Evolutionary conservation across 1,284 basidiomycete species (phyloP).

Genomic region (Bjerkandera adusta): DNA sequence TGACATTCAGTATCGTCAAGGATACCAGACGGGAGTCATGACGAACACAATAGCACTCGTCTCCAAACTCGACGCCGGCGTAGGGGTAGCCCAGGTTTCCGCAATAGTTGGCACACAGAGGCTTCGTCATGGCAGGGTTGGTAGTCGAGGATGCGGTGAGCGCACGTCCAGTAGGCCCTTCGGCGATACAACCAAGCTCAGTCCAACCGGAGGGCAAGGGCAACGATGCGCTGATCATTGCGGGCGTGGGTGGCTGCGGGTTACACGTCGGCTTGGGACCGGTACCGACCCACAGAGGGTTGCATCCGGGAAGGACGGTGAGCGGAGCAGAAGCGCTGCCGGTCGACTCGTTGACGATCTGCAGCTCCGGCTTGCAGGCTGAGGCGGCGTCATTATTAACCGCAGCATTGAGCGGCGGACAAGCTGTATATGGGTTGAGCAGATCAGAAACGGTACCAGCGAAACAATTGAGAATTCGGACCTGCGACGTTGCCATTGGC

Average conservation of each 20-base stretch:
- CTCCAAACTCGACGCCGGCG: conserved; percentile 13
- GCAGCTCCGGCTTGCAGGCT: conserved; percentile 11
- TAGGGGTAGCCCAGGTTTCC: conserved; percentile 5
- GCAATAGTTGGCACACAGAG: conserved; percentile 12
- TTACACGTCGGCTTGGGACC: conserved; percentile 17
- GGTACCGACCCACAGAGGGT: conserved; percentile 13
- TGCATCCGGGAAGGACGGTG: conserved; percentile 13
- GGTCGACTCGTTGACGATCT: conserved; percentile 12
- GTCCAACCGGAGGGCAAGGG: conserved; percentile 13
- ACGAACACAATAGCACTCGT: conserved; percentile 14
- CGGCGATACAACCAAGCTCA: conserved; percentile 15
- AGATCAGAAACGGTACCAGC: neutral
- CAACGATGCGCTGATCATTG: neutral
- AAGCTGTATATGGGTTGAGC: conserved; percentile 4
- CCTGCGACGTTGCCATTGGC: conserved; percentile 11
- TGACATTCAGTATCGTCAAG: neutral
- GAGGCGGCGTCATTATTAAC: conserved; percentile 12
- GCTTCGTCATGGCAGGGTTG: conserved; percentile 10
- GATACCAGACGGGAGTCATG: neutral
- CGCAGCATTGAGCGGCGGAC: conserved; percentile 4
- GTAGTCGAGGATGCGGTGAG: conserved; percentile 11
- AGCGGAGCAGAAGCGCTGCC: conserved; percentile 7
- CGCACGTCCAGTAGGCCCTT: conserved; percentile 13
- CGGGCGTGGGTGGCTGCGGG: conserved; percentile 10
- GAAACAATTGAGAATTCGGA: neutral